Percentiles rank a stretch among this genome's conserved stretches.
These are phyloP conservation scores for Cyberlindnera veronae DNA, from an alignment of 805 yeast genomes.

Conservation along the genomic window DNA sequence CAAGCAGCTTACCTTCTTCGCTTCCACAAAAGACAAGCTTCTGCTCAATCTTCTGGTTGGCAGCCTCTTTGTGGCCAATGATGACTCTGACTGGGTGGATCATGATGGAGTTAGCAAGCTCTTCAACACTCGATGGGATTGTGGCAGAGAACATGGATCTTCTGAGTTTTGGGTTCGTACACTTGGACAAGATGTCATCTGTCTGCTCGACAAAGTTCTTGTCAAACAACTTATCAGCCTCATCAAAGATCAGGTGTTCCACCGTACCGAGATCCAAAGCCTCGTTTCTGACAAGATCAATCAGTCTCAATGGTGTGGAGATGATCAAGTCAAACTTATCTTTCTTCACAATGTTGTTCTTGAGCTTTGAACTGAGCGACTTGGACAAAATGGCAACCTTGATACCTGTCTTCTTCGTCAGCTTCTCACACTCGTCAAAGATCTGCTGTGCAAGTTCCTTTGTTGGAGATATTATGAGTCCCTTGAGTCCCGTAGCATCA, in stretches of 20 bases:
- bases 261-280: conserved; percentile 59
- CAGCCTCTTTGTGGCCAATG: conserved; percentile 93
- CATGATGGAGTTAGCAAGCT: conserved; percentile 83
- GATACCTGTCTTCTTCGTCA: conserved; percentile 44
- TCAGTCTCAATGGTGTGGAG: conserved; percentile 84
- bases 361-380: conserved; percentile 64
- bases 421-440: conserved; percentile 57
- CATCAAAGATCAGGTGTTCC: conserved; percentile 83
- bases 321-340: conserved; percentile 76
- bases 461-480: conserved; percentile 87
- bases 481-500: conserved; percentile 42
- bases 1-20: conserved; percentile 93
- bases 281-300: conserved; percentile 67
- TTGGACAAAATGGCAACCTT: conserved; percentile 66
- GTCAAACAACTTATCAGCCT: conserved; percentile 92
- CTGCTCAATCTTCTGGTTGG: conserved; percentile 80
- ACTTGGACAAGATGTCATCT: conserved; percentile 66
- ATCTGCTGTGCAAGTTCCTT: conserved; percentile 91
- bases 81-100: conserved; percentile 69
- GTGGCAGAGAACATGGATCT: conserved; percentile 94
- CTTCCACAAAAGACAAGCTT: conserved; percentile 81
- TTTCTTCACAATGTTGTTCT: conserved; percentile 53
- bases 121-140: conserved; percentile 89
- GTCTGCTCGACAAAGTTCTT: conserved; percentile 86
- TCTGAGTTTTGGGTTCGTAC: conserved; percentile 38